phyloP scores from a whole-genome alignment of 192 early-diverging fungal genomes.

The Spizellomyces sp. region DNA sequence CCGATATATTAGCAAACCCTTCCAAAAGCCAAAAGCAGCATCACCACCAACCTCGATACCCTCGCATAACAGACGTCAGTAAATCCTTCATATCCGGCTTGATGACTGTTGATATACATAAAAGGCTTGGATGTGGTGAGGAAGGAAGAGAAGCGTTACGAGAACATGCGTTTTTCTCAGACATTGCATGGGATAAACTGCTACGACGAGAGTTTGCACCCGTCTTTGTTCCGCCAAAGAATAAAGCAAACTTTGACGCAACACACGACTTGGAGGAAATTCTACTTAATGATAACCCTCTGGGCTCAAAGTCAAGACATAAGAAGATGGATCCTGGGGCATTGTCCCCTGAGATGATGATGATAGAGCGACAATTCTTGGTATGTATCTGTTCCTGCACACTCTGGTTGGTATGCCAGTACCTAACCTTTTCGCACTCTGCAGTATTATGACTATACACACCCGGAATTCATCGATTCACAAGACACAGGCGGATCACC shows the following conservation, averaged over 20 bases:
- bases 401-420: not conserved
- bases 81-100: constrained; percentile 24
- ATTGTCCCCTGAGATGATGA: constrained; percentile 25
- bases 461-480: constrained; percentile 17
- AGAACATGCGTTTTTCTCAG: constrained; percentile 45
- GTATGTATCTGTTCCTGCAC: constrained; percentile 1
- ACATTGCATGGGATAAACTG: constrained; percentile 45
- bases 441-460: constrained; percentile 24
- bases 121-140: constrained; percentile 23
- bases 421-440: not conserved
- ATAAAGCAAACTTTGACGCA: constrained; percentile 66
- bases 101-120: constrained; percentile 22
- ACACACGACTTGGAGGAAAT: constrained; percentile 72
- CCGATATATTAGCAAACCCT: not conserved
- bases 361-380: constrained; percentile 23
- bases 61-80: constrained; percentile 6
- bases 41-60: constrained; percentile 34
- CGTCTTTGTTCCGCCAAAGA: constrained; percentile 50
- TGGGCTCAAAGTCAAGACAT: constrained; percentile 41
- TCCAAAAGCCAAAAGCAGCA: constrained; percentile 37
- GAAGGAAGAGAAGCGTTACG: constrained; percentile 28
- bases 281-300: constrained; percentile 67
- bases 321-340: constrained; percentile 28
- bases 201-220: constrained; percentile 40
- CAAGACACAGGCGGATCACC: constrained; percentile 13